Conservation (phyloP, 805 yeast genomes). For the Metschnikowia henanensis region DNA sequence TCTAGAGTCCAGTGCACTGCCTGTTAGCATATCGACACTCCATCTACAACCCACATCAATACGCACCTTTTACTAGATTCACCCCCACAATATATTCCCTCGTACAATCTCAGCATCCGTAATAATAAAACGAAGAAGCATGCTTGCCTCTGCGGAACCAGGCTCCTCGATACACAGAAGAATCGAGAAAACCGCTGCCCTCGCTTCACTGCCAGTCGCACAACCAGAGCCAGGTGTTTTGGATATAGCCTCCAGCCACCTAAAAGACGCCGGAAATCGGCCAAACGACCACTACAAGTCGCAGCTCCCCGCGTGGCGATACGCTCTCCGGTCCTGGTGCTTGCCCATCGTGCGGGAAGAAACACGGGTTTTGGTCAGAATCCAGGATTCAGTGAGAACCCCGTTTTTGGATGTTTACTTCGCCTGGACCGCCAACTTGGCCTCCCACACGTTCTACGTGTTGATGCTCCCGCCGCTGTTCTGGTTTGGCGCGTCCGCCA, state of each 20-base stretch:
- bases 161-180: not conserved
- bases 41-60: no score
- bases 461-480: slow-evolving; percentile 80
- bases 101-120: not conserved
- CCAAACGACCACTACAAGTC: slow-evolving; percentile 62
- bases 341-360: slow-evolving; percentile 63
- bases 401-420: slow-evolving; percentile 68
- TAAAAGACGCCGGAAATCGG: slow-evolving; percentile 72
- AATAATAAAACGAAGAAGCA: no score
- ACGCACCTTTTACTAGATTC: no score
- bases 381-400: slow-evolving; percentile 55
- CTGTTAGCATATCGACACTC: no score
- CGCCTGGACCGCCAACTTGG: slow-evolving; percentile 85
- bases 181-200: not conserved
- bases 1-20: no score
- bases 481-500: slow-evolving; percentile 68
- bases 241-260: not conserved
- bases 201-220: not conserved
- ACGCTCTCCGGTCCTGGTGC: slow-evolving; percentile 49
- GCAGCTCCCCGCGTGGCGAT: slow-evolving; percentile 56
- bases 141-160: slow-evolving; percentile 26
- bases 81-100: not conserved
- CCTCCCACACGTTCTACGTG: slow-evolving; percentile 93
- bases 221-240: not conserved
- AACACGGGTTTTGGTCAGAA: slow-evolving; percentile 52